These are phyloP conservation scores for Leishmania guyanensis DNA, from an alignment of 208 protist species.

Conservation along the genomic window DNA sequence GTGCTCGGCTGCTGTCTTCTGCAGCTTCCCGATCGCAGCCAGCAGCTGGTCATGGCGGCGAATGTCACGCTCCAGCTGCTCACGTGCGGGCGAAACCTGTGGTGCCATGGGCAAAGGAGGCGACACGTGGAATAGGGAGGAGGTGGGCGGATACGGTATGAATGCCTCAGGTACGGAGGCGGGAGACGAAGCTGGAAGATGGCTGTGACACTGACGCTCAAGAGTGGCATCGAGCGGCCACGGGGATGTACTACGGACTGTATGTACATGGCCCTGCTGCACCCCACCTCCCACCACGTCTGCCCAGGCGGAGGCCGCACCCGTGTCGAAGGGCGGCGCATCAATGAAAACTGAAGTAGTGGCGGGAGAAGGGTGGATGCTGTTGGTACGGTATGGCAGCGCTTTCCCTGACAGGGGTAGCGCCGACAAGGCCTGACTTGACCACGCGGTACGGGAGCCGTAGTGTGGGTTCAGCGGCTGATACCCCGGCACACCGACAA, in stretches of 20 bases:
- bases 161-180: not conserved
- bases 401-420: not conserved
- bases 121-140: not conserved
- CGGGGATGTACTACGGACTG: not conserved
- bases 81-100: slow-evolving; percentile 24
- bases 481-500: slow-evolving; percentile 23
- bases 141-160: not conserved
- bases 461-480: not conserved
- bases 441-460: not conserved
- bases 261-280: not conserved
- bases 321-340: not conserved
- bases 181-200: not conserved
- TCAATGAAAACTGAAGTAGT: not conserved
- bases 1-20: slow-evolving; percentile 55
- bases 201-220: not conserved
- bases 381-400: not conserved
- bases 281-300: not conserved
- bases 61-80: slow-evolving; percentile 62
- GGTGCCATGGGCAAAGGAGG: not conserved
- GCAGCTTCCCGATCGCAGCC: slow-evolving; percentile 65
- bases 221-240: not conserved
- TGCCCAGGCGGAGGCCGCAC: not conserved
- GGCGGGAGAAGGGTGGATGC: not conserved
- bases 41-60: slow-evolving; percentile 71
- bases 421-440: not conserved